These are phyloP conservation scores for Artemisia tridentata DNA, from an alignment of 129 eudicot species.

Conservation along the genomic window DNA sequence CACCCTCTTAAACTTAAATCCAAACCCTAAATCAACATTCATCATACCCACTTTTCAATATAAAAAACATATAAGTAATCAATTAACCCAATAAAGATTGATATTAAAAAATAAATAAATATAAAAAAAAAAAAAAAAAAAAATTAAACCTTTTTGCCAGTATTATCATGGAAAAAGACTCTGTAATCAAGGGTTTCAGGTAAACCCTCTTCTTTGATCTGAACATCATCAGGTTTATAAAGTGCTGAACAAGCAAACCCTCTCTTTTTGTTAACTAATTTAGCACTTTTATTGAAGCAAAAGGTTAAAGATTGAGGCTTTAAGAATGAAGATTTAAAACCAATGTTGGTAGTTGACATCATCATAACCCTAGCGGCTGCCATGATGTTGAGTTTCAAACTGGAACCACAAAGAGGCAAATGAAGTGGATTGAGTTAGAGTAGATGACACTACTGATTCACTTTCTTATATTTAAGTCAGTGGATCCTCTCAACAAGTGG, in stretches of 20 bases:
- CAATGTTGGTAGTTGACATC: slow-evolving; percentile 56
- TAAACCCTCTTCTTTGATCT: slow-evolving; percentile 70
- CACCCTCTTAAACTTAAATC: neutral
- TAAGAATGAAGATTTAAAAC: slow-evolving; percentile 35
- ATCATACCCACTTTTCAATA: slow-evolving; percentile 2
- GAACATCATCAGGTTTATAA: slow-evolving; percentile 56
- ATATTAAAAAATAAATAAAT: too few species aligned
- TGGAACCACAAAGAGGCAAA: slow-evolving; percentile 16
- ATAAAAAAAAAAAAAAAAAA: too few species aligned
- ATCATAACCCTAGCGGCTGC: slow-evolving; percentile 68
- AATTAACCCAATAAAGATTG: neutral
- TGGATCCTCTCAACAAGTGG: slow-evolving; percentile 21
- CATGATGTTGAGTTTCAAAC: slow-evolving; percentile 25
- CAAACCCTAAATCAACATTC: slow-evolving; percentile 26
- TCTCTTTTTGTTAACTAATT: slow-evolving; percentile 40
- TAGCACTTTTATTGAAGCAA: slow-evolving; percentile 37
- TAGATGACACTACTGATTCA: slow-evolving; percentile 23
- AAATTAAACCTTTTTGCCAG: slow-evolving; percentile 70
- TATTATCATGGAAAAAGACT: slow-evolving; percentile 64
- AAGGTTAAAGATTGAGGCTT: slow-evolving; percentile 39
- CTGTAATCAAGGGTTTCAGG: slow-evolving; percentile 97
- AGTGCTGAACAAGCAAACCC: slow-evolving; percentile 62
- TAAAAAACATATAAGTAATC: slow-evolving; percentile 4
- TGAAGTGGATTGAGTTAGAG: slow-evolving; percentile 21
- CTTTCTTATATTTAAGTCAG: neutral